phyloP scores from a whole-genome alignment of 1,284 basidiomycete species.

The Rhizopogon parksii region DNA sequence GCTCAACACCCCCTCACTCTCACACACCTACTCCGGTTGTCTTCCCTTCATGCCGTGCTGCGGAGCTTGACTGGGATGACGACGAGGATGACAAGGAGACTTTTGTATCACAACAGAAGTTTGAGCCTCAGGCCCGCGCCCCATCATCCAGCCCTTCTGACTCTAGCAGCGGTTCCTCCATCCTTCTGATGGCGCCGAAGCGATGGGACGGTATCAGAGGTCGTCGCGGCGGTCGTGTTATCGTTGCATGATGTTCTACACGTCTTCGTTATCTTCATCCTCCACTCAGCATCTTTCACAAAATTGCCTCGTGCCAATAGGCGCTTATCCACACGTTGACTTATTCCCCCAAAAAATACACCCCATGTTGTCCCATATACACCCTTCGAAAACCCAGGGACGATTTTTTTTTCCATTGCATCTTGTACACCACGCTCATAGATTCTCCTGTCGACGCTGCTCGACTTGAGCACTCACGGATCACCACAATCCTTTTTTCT shows the following conservation, averaged over 20 bases:
- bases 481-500: slow-evolving; percentile 24
- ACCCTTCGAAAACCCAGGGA: not conserved
- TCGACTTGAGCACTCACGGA: slow-evolving; percentile 12
- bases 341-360: not conserved
- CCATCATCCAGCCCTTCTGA: slow-evolving; percentile 16
- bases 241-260: slow-evolving; percentile 11
- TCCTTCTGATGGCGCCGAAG: slow-evolving; percentile 27
- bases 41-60: slow-evolving; percentile 26
- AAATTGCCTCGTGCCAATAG: slow-evolving; percentile 6
- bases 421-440: not conserved
- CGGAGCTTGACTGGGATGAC: slow-evolving; percentile 24
- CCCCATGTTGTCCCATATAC: slow-evolving; percentile 3
- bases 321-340: slow-evolving; percentile 6
- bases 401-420: not conserved
- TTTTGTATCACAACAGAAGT: slow-evolving; percentile 14
- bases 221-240: slow-evolving; percentile 9
- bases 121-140: slow-evolving; percentile 12
- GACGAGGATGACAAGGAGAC: slow-evolving; percentile 19
- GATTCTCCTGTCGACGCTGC: slow-evolving; percentile 8
- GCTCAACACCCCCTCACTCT: slow-evolving; percentile 17
- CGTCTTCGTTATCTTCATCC: not conserved
- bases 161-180: slow-evolving; percentile 23
- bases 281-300: not conserved
- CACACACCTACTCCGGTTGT: slow-evolving; percentile 27
- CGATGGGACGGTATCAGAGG: slow-evolving; percentile 13